Percentiles rank a stretch among this genome's conserved stretches.
Evolutionary conservation across 768 basidiomycete genomes (phyloP).

Genomic region (Phanerochaete carnosa): DNA sequence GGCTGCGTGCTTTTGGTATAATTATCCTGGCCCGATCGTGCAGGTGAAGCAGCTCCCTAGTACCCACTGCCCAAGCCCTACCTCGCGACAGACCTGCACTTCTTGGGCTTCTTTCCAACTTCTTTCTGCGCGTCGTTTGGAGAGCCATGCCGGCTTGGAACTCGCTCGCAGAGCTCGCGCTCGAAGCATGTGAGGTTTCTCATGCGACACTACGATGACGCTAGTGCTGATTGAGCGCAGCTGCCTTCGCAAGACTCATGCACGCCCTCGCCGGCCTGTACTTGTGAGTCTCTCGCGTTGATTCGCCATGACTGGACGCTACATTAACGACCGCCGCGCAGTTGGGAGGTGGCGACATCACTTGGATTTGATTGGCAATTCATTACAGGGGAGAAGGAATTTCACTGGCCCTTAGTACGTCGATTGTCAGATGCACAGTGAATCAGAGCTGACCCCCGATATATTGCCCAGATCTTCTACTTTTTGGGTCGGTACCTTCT

Average conservation of each 20-base stretch:
- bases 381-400: conserved; percentile 37
- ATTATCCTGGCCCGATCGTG: no score
- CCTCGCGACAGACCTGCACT: no score
- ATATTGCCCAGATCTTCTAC: conserved; percentile 36
- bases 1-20: no score
- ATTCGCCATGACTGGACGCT: neutral
- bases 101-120: neutral
- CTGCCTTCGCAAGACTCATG: conserved; percentile 37
- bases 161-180: conserved; percentile 7
- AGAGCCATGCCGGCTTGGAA: conserved; percentile 14
- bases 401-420: conserved; percentile 44
- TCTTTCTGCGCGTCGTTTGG: neutral
- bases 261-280: conserved; percentile 44
- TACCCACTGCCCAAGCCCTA: no score
- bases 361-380: conserved; percentile 41
- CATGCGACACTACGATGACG: neutral
- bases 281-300: conserved; percentile 29
- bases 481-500: conserved; percentile 43
- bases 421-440: neutral
- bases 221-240: conserved; percentile 19
- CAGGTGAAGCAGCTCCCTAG: no score
- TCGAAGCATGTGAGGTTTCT: conserved; percentile 11
- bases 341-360: conserved; percentile 44
- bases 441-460: neutral
- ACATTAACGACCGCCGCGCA: conserved; percentile 10